Percentiles rank a stretch among this genome's conserved stretches.
phyloP scores from a whole-genome alignment of 2,329 filamentous ascomycete species.

The Venturia asperata region DNA sequence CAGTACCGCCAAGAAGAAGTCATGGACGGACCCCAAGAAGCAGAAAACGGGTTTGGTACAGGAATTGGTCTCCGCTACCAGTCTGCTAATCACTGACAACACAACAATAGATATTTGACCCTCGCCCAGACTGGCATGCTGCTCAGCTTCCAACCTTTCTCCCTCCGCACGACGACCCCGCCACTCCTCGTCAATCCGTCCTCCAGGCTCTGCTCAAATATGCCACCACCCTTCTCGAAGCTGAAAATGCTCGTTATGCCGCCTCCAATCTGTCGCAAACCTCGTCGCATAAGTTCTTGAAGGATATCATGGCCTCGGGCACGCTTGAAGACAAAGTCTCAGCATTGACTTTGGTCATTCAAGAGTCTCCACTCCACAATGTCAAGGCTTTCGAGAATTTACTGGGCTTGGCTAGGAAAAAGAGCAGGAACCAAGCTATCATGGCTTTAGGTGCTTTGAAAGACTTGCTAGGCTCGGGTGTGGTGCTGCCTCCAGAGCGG shows the following conservation, averaged over 20 bases:
- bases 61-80: neutral
- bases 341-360: conserved; percentile 83
- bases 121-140: conserved; percentile 62
- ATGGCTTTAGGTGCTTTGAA: conserved; percentile 89
- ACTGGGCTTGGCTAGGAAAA: conserved; percentile 77
- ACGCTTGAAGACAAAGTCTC: conserved; percentile 96
- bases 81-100: neutral
- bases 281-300: conserved; percentile 91
- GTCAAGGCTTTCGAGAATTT: conserved; percentile 82
- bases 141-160: conserved; percentile 47
- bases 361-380: conserved; percentile 93
- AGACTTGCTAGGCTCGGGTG: conserved; percentile 85
- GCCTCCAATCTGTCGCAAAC: conserved; percentile 65
- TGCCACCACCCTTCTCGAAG: conserved; percentile 66
- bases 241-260: conserved; percentile 69
- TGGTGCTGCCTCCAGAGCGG: conserved; percentile 72
- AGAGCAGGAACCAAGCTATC: conserved; percentile 85
- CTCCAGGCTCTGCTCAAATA: conserved; percentile 59
- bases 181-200: conserved; percentile 43
- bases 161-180: conserved; percentile 39
- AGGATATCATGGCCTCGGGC: conserved; percentile 92
- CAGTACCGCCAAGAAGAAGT: conserved; percentile 33
- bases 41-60: conserved; percentile 30
- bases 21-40: conserved; percentile 21
- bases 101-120: conserved; percentile 50